Percentiles rank a stretch among this genome's conserved stretches.
phyloP scores from a whole-genome alignment of 1,139 yeast genomes.

The Diutina mesorugosa region DNA sequence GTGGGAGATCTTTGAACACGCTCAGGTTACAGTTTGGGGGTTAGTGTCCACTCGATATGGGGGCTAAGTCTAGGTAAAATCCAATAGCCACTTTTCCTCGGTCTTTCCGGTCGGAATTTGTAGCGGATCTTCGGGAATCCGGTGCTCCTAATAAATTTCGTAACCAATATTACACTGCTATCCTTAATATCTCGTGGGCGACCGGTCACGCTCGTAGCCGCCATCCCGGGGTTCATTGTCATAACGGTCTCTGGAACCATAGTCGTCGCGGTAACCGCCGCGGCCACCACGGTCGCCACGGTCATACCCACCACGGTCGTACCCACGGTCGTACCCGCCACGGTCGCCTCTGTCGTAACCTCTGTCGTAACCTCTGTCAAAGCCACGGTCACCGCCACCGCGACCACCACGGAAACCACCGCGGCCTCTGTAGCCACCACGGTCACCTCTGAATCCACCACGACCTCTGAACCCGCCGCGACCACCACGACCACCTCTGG shows the following conservation, averaged over 20 bases:
- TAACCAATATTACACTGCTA: not conserved
- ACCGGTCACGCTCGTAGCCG: conserved; percentile 37
- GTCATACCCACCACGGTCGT: conserved; percentile 4
- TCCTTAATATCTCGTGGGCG: conserved; percentile 9
- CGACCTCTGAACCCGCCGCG: conserved; percentile 2
- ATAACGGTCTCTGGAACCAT: not conserved
- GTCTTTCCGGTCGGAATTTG: not conserved
- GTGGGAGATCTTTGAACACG: conserved; percentile 3
- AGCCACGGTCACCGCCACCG: conserved; percentile 1
- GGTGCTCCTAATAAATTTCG: not conserved
- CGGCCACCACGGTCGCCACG: conserved; percentile 1
- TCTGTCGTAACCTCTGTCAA: conserved; percentile 5
- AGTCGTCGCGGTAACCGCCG: not conserved
- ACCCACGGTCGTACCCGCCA: conserved; percentile 6
- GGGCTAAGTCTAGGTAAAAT: not conserved
- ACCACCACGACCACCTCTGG: conserved; percentile 44
- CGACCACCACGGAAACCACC: conserved; percentile 1
- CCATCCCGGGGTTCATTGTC: conserved; percentile 5
- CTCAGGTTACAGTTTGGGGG: conserved; percentile 2
- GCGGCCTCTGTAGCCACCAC: conserved; percentile 11
- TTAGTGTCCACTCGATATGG: not conserved
- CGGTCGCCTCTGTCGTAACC: conserved; percentile 14
- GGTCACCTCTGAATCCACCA: conserved; percentile 8
- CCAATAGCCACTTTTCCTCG: not conserved
- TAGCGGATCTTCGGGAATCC: not conserved